Percentiles rank a stretch among this genome's conserved stretches.
Conservation (phyloP, 2,329 filamentous ascomycete genomes). For the Leptoxyphium fumago region DNA sequence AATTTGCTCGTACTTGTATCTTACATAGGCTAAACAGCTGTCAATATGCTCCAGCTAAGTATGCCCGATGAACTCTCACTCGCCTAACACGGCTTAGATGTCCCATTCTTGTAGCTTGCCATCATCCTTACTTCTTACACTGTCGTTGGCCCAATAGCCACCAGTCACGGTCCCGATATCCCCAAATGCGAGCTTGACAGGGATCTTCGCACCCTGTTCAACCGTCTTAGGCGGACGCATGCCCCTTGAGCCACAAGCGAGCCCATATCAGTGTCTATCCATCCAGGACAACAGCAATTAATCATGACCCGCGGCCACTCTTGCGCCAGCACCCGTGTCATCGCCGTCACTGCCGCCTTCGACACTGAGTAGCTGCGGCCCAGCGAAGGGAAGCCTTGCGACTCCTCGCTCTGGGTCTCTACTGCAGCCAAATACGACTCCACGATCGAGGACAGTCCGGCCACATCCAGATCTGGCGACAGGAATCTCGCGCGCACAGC, state of each 20-base stretch:
- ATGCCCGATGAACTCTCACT: too few relatives aligned
- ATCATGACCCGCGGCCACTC: constrained; percentile 16
- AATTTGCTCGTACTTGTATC: neutral
- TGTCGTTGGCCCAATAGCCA: constrained; percentile 23
- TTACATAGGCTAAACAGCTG: neutral
- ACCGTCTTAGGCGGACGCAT: constrained; percentile 18
- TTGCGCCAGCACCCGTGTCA: constrained; percentile 19
- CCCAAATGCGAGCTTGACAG: constrained; percentile 21
- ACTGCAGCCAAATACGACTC: constrained; percentile 13
- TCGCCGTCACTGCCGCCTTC: constrained; percentile 21
- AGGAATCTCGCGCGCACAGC: constrained; percentile 14
- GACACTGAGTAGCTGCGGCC: constrained; percentile 19
- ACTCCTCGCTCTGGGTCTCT: neutral
- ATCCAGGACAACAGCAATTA: constrained; percentile 25
- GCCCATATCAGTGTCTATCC: constrained; percentile 26
- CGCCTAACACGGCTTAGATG: too few relatives aligned
- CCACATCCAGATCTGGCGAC: constrained; percentile 5
- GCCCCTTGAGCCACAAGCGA: constrained; percentile 10
- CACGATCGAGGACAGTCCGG: constrained; percentile 8
- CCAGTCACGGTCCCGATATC: constrained; percentile 20
- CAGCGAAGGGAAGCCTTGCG: constrained; percentile 12
- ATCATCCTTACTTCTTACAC: constrained; percentile 15
- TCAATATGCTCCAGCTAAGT: neutral
- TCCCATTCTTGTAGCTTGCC: constrained; percentile 19
- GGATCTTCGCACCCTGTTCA: constrained; percentile 22